Evolutionary conservation across 1,139 yeast genomes (phyloP), one percentile per base, ranked within the genome.

Genomic region (Diutina sp.): DNA sequence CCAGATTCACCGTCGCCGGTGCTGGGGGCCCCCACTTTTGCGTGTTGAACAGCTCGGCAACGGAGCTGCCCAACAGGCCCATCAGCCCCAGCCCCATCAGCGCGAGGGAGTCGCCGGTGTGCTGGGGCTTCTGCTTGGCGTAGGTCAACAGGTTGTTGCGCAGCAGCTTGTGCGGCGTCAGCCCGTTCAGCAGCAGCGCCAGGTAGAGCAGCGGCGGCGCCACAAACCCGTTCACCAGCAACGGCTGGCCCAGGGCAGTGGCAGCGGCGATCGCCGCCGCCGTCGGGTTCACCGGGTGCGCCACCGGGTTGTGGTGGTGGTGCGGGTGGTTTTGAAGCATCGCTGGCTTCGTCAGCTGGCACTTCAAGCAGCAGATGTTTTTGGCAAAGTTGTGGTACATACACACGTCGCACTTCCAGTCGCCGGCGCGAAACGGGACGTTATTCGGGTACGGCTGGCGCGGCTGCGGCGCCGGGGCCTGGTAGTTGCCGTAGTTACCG

Each of bases 371-470:
- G 59, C 84, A 84, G 60, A 88, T 75, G 68, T 91, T 91, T 65
- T 91, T 90, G 7, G 97, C 97, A 77, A 91, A 91, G 68, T 91
- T 91, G 69, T 91, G 97, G 67, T 90, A 91, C 55, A 83, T 79
- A 68, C 97, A 91, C 45, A 82, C 77, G 57, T 87, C 95, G 73
- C 97, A 90, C 68, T 90, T 90, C 97, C 97, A 91, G 69, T 91
- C 98, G 54, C 98, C 97, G 2, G 97, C 97, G 64, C 97, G 80
- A 70, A 91, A 91, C 16, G 97, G 97, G 12, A 90, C 95, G 60
- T 79, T 74, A 53, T 66, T 69, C 45, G 67, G 67, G 58, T 69
- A 68, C 55, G 67, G 68, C 4, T 64, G 58, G 25, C 67, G 60
- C 21, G 51, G 58, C 46, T 14, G 54, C 60, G 63, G 56, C 59